Conservation (phyloP, 2,329 filamentous ascomycete genomes). For the Diplodia sapinea region DNA sequence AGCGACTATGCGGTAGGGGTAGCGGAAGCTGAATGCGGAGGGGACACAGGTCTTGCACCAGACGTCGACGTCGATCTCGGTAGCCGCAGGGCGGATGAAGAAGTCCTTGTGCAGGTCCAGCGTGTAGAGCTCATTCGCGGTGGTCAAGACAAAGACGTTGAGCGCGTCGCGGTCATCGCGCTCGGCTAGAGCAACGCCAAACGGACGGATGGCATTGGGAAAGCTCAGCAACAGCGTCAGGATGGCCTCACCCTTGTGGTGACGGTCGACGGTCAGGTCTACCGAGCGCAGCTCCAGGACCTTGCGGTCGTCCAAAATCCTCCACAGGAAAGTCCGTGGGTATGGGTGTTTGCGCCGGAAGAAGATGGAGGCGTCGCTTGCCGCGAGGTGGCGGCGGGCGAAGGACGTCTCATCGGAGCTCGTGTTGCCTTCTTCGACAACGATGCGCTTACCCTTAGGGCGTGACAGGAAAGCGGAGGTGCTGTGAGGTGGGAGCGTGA, state of each 20-base stretch:
- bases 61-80: conserved; percentile 75
- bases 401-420: conserved; percentile 75
- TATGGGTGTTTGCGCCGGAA: conserved; percentile 77
- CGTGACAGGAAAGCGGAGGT: conserved; percentile 44
- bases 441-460: conserved; percentile 42
- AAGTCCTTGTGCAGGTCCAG: conserved; percentile 82
- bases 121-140: conserved; percentile 79
- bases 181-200: conserved; percentile 84
- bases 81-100: conserved; percentile 72
- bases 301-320: conserved; percentile 79
- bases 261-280: conserved; percentile 72
- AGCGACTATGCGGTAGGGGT: conserved; percentile 80
- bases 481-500: conserved; percentile 52
- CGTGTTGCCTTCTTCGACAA: conserved; percentile 47
- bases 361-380: conserved; percentile 76
- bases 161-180: conserved; percentile 77
- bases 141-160: conserved; percentile 79
- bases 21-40: conserved; percentile 75
- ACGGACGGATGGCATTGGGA: conserved; percentile 71
- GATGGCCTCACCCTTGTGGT: conserved; percentile 68
- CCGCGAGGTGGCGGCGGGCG: conserved; percentile 73
- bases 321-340: conserved; percentile 89
- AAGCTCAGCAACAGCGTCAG: conserved; percentile 81
- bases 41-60: conserved; percentile 77
- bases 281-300: conserved; percentile 82